Percentiles rank a stretch among this genome's conserved stretches.
phyloP scores from a whole-genome alignment of 768 basidiomycete genomes.

The Butyriboletus loyo region DNA sequence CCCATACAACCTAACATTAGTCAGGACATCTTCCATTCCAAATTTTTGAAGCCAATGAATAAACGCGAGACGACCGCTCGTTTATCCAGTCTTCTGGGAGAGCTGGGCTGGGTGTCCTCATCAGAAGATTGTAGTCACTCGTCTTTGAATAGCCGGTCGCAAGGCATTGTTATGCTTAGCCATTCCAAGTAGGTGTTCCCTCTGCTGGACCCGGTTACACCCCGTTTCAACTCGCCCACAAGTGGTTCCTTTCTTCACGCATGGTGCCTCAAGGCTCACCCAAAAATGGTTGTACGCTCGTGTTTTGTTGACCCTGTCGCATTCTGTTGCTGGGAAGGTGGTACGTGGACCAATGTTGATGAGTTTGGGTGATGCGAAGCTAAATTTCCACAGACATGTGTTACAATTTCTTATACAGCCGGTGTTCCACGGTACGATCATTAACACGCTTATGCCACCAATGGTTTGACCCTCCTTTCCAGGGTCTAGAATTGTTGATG shows the following conservation, averaged over 20 bases:
- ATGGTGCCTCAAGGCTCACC: conserved; percentile 83
- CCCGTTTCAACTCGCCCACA: conserved; percentile 4
- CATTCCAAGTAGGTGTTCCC: conserved; percentile 75
- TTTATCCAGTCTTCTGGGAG: conserved; percentile 53
- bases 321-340: conserved; percentile 94
- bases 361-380: neutral
- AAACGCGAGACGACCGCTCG: conserved; percentile 55
- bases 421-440: conserved; percentile 52
- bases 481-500: conserved; percentile 80
- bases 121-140: conserved; percentile 13
- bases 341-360: conserved; percentile 38
- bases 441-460: neutral
- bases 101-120: conserved; percentile 61
- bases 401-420: conserved; percentile 84
- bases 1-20: conserved; percentile 83
- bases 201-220: neutral
- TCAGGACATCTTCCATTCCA: conserved; percentile 77
- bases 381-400: conserved; percentile 61
- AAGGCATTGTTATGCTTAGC: conserved; percentile 74
- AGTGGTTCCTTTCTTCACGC: conserved; percentile 83
- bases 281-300: conserved; percentile 65
- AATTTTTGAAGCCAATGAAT: conserved; percentile 69
- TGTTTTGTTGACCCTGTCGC: conserved; percentile 91
- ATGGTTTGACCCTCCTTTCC: conserved; percentile 7
- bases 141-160: conserved; percentile 12